Conservation (phyloP, 148 eudicot species). For the Agrostemma githago region DNA sequence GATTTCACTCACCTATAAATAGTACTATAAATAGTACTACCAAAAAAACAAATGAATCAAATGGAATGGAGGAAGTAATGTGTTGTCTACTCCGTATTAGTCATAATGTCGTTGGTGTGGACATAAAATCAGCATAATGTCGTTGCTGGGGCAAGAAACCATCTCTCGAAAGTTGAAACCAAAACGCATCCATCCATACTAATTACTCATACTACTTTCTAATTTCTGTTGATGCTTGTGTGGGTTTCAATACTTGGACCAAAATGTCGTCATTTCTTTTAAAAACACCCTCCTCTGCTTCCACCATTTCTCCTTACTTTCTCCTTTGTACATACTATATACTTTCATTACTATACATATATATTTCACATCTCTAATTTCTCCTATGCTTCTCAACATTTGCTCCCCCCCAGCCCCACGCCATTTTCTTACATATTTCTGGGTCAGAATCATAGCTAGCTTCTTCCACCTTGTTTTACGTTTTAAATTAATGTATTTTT, state of each 20-base stretch:
- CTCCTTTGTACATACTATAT: background rate
- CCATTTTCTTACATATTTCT: background rate
- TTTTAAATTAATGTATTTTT: background rate
- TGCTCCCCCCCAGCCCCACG: background rate
- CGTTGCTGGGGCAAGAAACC: background rate
- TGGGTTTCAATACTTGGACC: conserved; percentile 5
- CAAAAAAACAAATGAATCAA: too few species aligned
- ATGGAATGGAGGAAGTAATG: too few species aligned
- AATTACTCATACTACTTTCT: background rate
- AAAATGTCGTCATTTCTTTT: conserved; percentile 21
- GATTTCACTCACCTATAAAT: too few species aligned
- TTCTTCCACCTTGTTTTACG: background rate
- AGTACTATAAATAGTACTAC: too few species aligned
- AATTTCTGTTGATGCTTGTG: conserved; percentile 2
- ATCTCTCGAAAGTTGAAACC: background rate
- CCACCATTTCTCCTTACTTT: background rate
- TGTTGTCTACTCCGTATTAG: too few species aligned
- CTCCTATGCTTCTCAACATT: background rate
- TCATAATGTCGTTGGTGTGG: conserved; percentile 4
- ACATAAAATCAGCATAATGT: conserved; percentile 6
- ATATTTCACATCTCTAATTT: background rate
- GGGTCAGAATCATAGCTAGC: conserved; percentile 11
- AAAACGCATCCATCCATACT: background rate
- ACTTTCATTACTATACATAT: background rate
- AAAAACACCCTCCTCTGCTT: background rate